A percentile compares a stretch with the other conserved stretches of the same genome.
Evolutionary conservation across 2,329 filamentous ascomycete genomes (phyloP).

Genomic region (Leptographium radiaticola): DNA sequence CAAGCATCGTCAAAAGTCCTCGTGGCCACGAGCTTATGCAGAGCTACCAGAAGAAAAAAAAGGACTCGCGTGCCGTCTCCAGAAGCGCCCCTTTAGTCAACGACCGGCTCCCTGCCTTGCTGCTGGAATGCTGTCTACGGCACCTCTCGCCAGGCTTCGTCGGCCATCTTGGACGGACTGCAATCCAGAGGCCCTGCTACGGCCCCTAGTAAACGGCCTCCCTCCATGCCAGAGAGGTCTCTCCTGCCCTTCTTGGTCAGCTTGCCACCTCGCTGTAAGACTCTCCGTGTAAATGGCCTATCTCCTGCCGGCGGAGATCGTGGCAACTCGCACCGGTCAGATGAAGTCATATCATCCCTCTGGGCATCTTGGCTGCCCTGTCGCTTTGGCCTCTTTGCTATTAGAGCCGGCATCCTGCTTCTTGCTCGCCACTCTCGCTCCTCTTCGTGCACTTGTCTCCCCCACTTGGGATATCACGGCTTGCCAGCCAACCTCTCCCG

Average conservation of each 20-base stretch:
- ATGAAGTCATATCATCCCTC: background rate
- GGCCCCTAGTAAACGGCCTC: background rate
- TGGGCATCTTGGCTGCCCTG: background rate
- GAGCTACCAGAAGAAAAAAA: too few species aligned
- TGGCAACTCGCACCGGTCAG: background rate
- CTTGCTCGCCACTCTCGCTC: background rate
- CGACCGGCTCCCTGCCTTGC: background rate
- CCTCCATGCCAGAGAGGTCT: constrained; percentile 2
- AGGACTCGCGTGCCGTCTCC: background rate
- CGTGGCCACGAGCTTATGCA: too few species aligned
- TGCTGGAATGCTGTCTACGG: background rate
- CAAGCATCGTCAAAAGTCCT: too few species aligned
- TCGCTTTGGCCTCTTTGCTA: background rate
- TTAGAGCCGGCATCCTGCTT: background rate
- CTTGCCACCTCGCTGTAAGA: background rate
- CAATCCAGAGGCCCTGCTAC: background rate
- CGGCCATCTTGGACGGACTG: background rate
- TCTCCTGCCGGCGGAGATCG: too few species aligned
- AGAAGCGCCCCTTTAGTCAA: background rate
- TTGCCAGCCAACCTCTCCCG: background rate
- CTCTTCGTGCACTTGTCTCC: background rate
- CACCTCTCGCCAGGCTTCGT: background rate
- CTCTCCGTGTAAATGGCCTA: background rate
- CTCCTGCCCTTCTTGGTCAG: background rate
- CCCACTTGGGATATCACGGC: background rate